Evolutionary conservation across 1,139 yeast species (phyloP).

Genomic region (Magnusiomyces magnusii): DNA sequence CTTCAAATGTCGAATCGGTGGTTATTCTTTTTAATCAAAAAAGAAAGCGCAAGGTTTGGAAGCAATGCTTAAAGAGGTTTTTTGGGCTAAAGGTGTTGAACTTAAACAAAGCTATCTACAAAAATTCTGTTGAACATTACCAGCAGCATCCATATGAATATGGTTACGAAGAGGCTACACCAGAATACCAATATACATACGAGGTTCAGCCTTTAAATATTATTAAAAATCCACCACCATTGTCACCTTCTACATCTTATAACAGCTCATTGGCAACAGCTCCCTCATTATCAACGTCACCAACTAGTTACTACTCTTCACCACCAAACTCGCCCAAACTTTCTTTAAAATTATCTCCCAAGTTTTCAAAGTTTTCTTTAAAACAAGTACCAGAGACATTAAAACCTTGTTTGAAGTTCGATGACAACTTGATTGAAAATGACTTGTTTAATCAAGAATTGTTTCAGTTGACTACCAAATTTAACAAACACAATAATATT

Average conservation of each 20-base stretch:
- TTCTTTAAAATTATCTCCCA: not conserved
- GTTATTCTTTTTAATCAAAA: slow-evolving; percentile 13
- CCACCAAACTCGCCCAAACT: not conserved
- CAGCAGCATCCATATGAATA: not conserved
- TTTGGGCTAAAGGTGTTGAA: slow-evolving; percentile 7
- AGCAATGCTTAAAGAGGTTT: slow-evolving; percentile 7
- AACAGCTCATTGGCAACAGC: not conserved
- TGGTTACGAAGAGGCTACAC: not conserved
- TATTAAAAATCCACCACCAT: not conserved
- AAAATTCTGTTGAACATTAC: not conserved
- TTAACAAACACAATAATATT: not conserved
- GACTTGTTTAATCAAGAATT: slow-evolving; percentile 6
- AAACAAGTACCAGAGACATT: not conserved
- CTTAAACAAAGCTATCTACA: slow-evolving; percentile 7
- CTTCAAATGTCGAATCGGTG: slow-evolving; percentile 3
- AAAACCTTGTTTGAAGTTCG: not conserved
- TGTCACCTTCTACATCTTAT: not conserved
- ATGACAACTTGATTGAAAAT: not conserved
- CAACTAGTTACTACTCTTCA: not conserved
- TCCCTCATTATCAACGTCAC: not conserved
- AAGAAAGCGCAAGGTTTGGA: slow-evolving; percentile 15
- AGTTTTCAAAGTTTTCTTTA: not conserved
- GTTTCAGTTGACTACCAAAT: not conserved
- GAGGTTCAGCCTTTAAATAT: not conserved
- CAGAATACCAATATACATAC: not conserved